Base-by-base conservation (phyloP, 805 yeast species). In the Cyberlindnera misumaiensis region DNA sequence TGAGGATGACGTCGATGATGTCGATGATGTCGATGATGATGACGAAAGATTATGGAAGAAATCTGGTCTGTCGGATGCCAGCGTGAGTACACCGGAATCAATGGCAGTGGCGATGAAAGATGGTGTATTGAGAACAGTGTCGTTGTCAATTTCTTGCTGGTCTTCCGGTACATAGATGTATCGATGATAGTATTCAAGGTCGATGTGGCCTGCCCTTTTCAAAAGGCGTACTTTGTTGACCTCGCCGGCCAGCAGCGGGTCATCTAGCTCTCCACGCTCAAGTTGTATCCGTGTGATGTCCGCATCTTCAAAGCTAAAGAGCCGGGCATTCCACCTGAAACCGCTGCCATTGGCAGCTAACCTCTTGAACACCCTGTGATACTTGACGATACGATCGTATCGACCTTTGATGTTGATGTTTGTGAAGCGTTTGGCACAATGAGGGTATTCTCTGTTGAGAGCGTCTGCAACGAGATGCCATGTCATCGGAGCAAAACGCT, bases 401-500 rank as follows among this genome's bases (percentile, higher is more conserved):
- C 58, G 48, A 31, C 52, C 56, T 18, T 53, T 53, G 25, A 53
- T 55, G 28, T 53, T 53, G 30, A 53, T 50, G 24, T 53, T 53
- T 15, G 58, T 53, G 35, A 53, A 52, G 14, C 52, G 36, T 32
- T 53, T 53, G 4, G 58, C 48, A 35, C 40, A 48, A 14, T 43
- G 41, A 6, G 56, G 58, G 27, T 51, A 53, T 22, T 50, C 53
- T 31, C 46, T 48, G 36, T 53, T 53, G 25, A 53, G 32, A 28
- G 38, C 45, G 29, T 53, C 56, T 15, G 58, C 58, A 18, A 50
- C 52, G 12, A 44, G 41, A 34, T 53, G 56, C 58, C 58, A 53
- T 11, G 55, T 42, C 3, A 43, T 30, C 5, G 52, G 41, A 16
- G 40, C 39, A 33, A 44, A 53, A 26, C 41, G 48, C 13, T 43